Conservation (phyloP, 2,329 filamentous ascomycete genomes). For the Alternaria hordeiaustralica region DNA sequence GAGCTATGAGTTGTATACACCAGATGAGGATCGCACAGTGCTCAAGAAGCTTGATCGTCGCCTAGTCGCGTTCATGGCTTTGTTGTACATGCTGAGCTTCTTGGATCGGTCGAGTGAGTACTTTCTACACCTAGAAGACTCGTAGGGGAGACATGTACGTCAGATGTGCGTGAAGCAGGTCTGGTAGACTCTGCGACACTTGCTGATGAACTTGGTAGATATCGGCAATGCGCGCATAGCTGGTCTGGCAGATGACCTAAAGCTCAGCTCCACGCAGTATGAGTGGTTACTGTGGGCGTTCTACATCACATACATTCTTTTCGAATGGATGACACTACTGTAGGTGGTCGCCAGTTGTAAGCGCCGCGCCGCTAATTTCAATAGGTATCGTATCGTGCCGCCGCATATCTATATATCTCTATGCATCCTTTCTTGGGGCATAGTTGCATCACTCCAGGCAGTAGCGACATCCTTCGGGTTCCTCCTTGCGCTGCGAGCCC, state of each 20-base stretch:
- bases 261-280: slow-evolving; percentile 63
- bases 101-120: slow-evolving; percentile 79
- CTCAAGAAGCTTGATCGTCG: slow-evolving; percentile 77
- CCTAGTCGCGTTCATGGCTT: slow-evolving; percentile 79
- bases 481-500: slow-evolving; percentile 67
- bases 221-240: slow-evolving; percentile 70
- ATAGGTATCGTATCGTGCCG: slow-evolving; percentile 62
- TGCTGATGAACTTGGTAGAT: slow-evolving; percentile 46
- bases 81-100: slow-evolving; percentile 85
- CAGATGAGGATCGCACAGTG: slow-evolving; percentile 75
- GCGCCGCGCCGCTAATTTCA: neutral
- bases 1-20: slow-evolving; percentile 62
- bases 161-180: slow-evolving; percentile 31
- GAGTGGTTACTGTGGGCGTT: slow-evolving; percentile 68
- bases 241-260: slow-evolving; percentile 61
- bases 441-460: slow-evolving; percentile 75
- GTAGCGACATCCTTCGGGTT: slow-evolving; percentile 54
- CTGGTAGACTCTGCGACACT: neutral
- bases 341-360: slow-evolving; percentile 31
- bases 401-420: slow-evolving; percentile 67
- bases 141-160: neutral
- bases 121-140: slow-evolving; percentile 3
- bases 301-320: slow-evolving; percentile 68
- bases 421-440: slow-evolving; percentile 79
- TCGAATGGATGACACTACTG: slow-evolving; percentile 71